Evolutionary conservation across 2,329 filamentous ascomycete species (phyloP), one percentile per base, ranked within the genome.

Genomic region (Monilinia laxa): DNA sequence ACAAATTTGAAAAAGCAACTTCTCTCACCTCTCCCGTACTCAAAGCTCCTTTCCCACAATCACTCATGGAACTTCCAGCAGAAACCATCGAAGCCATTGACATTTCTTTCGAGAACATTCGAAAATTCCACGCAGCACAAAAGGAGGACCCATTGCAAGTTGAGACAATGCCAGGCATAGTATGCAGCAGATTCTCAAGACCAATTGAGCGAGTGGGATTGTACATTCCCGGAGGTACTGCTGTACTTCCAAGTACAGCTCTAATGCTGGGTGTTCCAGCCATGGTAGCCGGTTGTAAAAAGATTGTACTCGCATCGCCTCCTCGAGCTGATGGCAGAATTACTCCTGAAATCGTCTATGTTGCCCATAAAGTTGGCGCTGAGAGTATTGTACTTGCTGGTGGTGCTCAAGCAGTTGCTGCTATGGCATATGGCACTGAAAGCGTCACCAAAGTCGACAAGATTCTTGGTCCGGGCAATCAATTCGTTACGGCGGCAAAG

Each of bases 221-320:
- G 7, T 99, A 99, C 79, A 90, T 99, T 20, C 95, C 95, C 9
- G 95, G 95, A 67, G 95, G 95, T 69, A 99, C 95, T 1, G 95
- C 95, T 1, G 95, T 99, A n/a, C 84, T 99, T 52, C 95, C 95
- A 16, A 97, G 93, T 66, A 98, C 95, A 10, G 95, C 95, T 3
- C 89, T 99, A 71, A 99, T 99, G 95, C 85, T 99, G 64, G 95
- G 95, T 76, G 95, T 99, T 5, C 95, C 95, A 10, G 95, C 95
- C 68, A 96, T 96, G 90, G 95, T 98, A 10, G 95, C 95, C 31
- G 95, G 95, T 31, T 99, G 95, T 84, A 87, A 93, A 80, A 96
- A 90, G 79, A 97, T 99, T 68, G 90, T 99, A 20, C 82, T 99
- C 47, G 95, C 95, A 25, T 96, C 93, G 0, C 95, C 95, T 40